phyloP scores from a whole-genome alignment of 2,329 filamentous ascomycete species.

The Ascosphaera aggregata region DNA sequence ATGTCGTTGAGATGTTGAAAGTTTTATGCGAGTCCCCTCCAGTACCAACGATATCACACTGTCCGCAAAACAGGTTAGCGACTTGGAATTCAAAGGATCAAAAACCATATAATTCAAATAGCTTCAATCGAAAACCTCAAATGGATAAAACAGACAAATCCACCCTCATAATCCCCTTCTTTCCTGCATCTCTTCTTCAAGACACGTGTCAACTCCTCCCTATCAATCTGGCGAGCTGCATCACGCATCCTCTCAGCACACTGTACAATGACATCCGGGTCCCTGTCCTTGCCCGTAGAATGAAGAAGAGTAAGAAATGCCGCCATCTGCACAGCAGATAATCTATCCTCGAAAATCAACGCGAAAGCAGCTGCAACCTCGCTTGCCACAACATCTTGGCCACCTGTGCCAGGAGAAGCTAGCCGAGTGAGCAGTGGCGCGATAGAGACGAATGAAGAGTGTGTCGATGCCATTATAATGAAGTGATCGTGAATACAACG shows the following conservation, averaged over 20 bases:
- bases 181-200: slow-evolving; percentile 36
- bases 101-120: no score
- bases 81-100: background rate
- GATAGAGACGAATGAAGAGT: slow-evolving; percentile 17
- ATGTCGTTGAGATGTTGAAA: slow-evolving; percentile 93
- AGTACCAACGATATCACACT: slow-evolving; percentile 90
- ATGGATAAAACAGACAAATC: slow-evolving; percentile 38
- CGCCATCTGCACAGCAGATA: slow-evolving; percentile 73
- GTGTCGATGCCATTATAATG: slow-evolving; percentile 9
- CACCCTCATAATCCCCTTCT: slow-evolving; percentile 57
- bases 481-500: background rate
- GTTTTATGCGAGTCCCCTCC: slow-evolving; percentile 93
- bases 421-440: slow-evolving; percentile 24
- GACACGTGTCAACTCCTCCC: slow-evolving; percentile 33
- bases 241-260: slow-evolving; percentile 67
- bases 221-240: slow-evolving; percentile 51
- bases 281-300: slow-evolving; percentile 67
- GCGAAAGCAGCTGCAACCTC: slow-evolving; percentile 83
- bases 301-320: slow-evolving; percentile 77
- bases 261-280: slow-evolving; percentile 64
- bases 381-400: slow-evolving; percentile 37
- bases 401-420: slow-evolving; percentile 20
- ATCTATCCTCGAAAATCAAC: slow-evolving; percentile 71
- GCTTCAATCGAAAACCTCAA: no score
- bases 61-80: background rate